These are phyloP conservation scores for Irpex rosettiformis DNA, from an alignment of 1,284 basidiomycete species.

Conservation along the genomic window DNA sequence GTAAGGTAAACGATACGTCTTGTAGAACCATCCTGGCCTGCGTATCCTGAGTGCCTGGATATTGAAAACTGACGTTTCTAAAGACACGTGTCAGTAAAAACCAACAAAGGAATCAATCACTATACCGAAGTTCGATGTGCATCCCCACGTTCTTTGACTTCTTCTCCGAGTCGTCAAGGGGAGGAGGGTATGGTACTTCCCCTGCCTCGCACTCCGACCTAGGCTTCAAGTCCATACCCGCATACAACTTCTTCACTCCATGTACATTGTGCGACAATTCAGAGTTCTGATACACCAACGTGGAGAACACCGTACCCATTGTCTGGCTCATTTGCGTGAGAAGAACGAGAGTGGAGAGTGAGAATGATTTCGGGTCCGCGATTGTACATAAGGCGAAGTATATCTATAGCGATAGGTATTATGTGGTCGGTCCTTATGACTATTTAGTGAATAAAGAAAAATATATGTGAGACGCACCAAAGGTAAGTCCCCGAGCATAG, in stretches of 20 bases:
- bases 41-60: constrained; percentile 35
- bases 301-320: constrained; percentile 2
- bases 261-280: not conserved
- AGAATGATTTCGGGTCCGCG: not conserved
- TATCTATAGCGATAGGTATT: not conserved
- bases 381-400: not conserved
- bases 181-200: not conserved
- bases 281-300: not conserved
- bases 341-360: constrained; percentile 6
- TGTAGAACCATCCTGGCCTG: constrained; percentile 47
- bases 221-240: not conserved
- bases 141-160: constrained; percentile 26
- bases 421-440: no score
- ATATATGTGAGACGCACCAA: not conserved
- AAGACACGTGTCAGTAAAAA: not conserved
- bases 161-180: not conserved
- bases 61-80: constrained; percentile 65
- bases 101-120: not conserved
- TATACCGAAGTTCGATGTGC: constrained; percentile 35
- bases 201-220: not conserved
- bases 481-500: not conserved
- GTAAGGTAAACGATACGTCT: constrained; percentile 62
- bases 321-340: constrained; percentile 6
- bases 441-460: no score
- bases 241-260: constrained; percentile 6